Conservation (phyloP, 768 basidiomycete species). For the Macrolepiota dolichaula region DNA sequence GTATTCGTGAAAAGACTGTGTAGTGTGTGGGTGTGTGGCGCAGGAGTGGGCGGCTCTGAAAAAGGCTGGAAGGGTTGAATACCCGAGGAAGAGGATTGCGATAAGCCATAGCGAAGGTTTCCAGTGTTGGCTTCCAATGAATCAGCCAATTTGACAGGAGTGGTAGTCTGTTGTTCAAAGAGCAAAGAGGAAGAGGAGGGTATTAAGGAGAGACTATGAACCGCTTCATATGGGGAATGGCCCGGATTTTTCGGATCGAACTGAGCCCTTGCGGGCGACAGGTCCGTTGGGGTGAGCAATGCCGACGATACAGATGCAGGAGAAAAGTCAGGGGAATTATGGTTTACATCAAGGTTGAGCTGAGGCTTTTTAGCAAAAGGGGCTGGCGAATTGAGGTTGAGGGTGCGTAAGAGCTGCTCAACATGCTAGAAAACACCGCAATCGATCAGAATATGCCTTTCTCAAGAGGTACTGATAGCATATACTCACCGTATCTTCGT, state of each 20-base stretch:
- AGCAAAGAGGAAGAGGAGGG: conserved; percentile 40
- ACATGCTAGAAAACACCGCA: conserved; percentile 51
- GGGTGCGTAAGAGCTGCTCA: conserved; percentile 74
- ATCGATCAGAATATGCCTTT: conserved; percentile 19
- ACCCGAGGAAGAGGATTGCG: conserved; percentile 4
- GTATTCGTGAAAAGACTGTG: conserved; percentile 22
- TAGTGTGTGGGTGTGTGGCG: conserved; percentile 21
- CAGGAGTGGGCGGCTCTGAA: conserved; percentile 37
- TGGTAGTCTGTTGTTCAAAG: conserved; percentile 28
- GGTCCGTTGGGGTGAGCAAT: conserved; percentile 70
- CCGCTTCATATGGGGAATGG: conserved; percentile 48
- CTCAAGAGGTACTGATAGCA: conserved; percentile 20
- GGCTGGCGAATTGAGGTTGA: conserved; percentile 77
- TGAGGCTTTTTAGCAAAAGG: conserved; percentile 43
- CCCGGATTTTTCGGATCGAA: conserved; percentile 51
- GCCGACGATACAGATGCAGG: conserved; percentile 70
- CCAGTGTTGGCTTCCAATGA: conserved; percentile 17
- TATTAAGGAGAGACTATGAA: conserved; percentile 31
- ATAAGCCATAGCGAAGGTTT: conserved; percentile 12
- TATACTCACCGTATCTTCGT: conserved; percentile 46
- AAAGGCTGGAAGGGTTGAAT: conserved; percentile 52
- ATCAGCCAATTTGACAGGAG: conserved; percentile 19
- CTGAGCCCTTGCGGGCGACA: conserved; percentile 57
- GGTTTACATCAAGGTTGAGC: conserved; percentile 43
- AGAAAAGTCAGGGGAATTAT: conserved; percentile 66